Percentiles rank a stretch among this genome's conserved stretches.
Evolutionary conservation across 352 stramenopile species (phyloP).

Genomic region (Globisporangium radiosum): DNA sequence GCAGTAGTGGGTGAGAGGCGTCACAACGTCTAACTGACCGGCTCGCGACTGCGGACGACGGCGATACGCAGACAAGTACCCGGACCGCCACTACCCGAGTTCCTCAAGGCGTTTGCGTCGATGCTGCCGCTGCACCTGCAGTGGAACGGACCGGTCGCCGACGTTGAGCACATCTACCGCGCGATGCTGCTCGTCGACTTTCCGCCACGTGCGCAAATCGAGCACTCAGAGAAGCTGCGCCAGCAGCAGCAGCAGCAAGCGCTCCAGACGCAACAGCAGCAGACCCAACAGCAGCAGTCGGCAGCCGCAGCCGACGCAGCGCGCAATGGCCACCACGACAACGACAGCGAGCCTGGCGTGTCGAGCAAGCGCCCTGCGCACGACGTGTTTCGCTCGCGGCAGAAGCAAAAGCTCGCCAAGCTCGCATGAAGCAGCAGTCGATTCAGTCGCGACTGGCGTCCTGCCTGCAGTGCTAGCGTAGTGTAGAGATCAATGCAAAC

Average conservation of each 20-base stretch:
- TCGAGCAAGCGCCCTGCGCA: constrained; percentile 79
- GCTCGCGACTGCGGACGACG: no score
- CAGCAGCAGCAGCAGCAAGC: constrained; percentile 58
- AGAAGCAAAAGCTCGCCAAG: constrained; percentile 84
- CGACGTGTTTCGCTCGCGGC: constrained; percentile 79
- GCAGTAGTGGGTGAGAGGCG: no score
- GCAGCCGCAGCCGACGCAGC: constrained; percentile 25
- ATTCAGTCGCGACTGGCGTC: no score
- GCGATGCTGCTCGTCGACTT: constrained; percentile 82
- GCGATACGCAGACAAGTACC: constrained; percentile 40
- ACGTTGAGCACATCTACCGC: constrained; percentile 83
- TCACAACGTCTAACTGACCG: no score
- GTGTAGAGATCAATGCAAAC: no score
- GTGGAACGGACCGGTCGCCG: constrained; percentile 85
- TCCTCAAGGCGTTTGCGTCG: constrained; percentile 76
- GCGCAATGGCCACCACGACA: constrained; percentile 30
- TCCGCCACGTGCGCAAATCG: constrained; percentile 58
- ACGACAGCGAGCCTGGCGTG: constrained; percentile 43
- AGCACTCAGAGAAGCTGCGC: constrained; percentile 60
- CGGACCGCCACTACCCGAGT: constrained; percentile 73
- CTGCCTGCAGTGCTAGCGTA: no score
- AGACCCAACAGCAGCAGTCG: constrained; percentile 42
- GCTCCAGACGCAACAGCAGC: constrained; percentile 43
- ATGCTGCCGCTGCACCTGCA: constrained; percentile 74
- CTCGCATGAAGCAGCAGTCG: constrained; percentile 29